Conservation (phyloP, 1,284 basidiomycete species). For the Malassezia japonica region DNA sequence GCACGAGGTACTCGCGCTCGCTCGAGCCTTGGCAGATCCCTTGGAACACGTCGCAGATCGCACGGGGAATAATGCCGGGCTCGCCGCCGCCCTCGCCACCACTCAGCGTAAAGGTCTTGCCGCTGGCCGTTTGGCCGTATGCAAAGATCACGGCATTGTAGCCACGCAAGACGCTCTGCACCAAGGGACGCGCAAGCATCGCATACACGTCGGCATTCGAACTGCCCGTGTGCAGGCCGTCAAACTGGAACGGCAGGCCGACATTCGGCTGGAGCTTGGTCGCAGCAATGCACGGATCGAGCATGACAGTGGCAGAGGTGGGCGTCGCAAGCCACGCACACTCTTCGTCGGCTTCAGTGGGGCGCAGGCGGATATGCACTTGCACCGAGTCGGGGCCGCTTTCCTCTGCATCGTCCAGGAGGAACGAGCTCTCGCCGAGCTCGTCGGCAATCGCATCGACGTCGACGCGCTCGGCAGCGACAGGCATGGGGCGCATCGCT, state of each 20-base stretch:
- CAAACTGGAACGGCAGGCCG: constrained; percentile 46
- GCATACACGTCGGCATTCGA: constrained; percentile 77
- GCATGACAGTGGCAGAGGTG: constrained; percentile 21
- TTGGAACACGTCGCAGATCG: constrained; percentile 45
- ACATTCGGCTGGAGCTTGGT: constrained; percentile 23
- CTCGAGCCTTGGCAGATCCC: constrained; percentile 49
- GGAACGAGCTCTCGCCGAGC: constrained; percentile 29
- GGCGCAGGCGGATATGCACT: constrained; percentile 28
- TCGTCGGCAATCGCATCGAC: constrained; percentile 2
- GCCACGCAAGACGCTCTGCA: constrained; percentile 50
- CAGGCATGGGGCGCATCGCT: not conserved
- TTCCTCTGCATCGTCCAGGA: constrained; percentile 25
- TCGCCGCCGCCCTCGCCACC: constrained; percentile 51
- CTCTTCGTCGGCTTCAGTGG: constrained; percentile 18
- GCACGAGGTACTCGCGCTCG: constrained; percentile 73
- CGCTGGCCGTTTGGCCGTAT: constrained; percentile 49
- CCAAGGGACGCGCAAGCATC: constrained; percentile 72
- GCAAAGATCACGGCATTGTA: constrained; percentile 42
- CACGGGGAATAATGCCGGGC: constrained; percentile 37
- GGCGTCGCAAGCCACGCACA: constrained; percentile 34
- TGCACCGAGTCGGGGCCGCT: constrained; percentile 2
- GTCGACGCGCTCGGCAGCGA: constrained; percentile 5
- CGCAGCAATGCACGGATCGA: constrained; percentile 24
- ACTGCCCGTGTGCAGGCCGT: constrained; percentile 68
- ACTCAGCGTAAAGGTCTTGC: constrained; percentile 33